Base-by-base conservation (phyloP, 2,329 filamentous ascomycete genomes). In the Botryotinia convoluta region DNA sequence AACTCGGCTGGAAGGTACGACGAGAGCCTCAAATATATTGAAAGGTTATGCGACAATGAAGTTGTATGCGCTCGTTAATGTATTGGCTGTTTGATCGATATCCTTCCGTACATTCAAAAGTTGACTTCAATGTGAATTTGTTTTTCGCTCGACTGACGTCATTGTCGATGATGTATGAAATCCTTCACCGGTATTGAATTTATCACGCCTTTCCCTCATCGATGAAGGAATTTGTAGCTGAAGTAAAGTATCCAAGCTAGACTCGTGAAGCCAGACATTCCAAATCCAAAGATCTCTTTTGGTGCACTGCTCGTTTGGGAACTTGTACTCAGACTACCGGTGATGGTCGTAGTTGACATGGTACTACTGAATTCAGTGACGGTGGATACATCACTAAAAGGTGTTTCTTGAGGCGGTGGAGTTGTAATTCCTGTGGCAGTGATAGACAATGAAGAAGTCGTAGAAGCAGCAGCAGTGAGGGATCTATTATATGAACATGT, bases 241-340 rank as follows among this genome's bases (percentile, higher is more conserved):
- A 73, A 70, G 57, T 62, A 73, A 18, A 73, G 44, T 26, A 70
- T 70, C 71, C 71, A 73, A 42, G 20, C 57, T 18, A 73, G 54
- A 54, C 44, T n/a, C 3, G 65, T 14, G 4, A 73, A 20, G 10
- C 57, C 57, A n/a, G 44, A 54, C 22, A 70, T 7, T 9, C 57
- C 64, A n/a, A n/a, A 22, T 16, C 48, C 39, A 8, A 69, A 37
- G 10, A 8, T 8, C 22, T 51, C 54, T 45, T 14, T 45, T 20
- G 64, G 4, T 9, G 71, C 57, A 54, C 16, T 51, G 62, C 62
- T 72, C 35, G 62, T 51, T 45, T 68, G 71, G n/a, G 71, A 68
- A 22, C 35, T n/a, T 42, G 62, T 54, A 37, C 37, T 57, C 64
- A 61, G 18, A 29, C 62, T 72, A 32, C 54, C n/a, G 14, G 71